Evolutionary conservation across 371 early-diverging fungal species (phyloP), one percentile per base, ranked within the genome.

Genomic region (Phascolomyces articulosus): DNA sequence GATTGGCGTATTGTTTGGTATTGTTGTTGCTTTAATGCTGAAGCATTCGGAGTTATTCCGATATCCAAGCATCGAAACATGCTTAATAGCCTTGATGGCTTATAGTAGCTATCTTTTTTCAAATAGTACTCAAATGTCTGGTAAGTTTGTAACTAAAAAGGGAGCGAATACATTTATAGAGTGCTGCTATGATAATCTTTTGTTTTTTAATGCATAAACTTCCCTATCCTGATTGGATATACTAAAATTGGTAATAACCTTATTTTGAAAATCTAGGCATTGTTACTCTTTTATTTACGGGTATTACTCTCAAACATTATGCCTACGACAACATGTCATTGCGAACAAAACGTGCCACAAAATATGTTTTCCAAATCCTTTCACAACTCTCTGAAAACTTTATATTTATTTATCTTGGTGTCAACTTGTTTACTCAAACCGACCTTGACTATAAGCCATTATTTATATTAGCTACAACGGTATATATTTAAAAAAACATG

Each of bases 251-350:
- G n/a, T n/a, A n/a, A n/a, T n/a, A n/a, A n/a, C n/a, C 11, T 34
- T 2, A 34, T 9, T 34, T 34, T 16, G 28, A 51, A 10, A 20
- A 47, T 20, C 18, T 68, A 80, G 92, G 93, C 16, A 96, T 98
- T 62, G 96, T 98, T 31, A 93, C 95, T 1, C 83, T 98, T n/a
- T 74, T 98, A 40, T 98, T 98, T 76, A 93, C 95, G 61, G 96
- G 96, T 16, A 95, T 96, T 48, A 90, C 90, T 0, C 74, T 96
- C 55, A 93, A 93, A 69, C 97, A 97, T 70, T 95, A 98, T 74
- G 95, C 94, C 0, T 94, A 93, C 73, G 90, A 91, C 65, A 96
- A 95, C 74, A 83, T 98, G 85, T 91, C 92, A 1, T 55, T 76
- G 11, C 80, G 84, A 29, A 89, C 90, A 29, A 85, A 92, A 71